Conservation (phyloP, 2,329 filamentous ascomycete genomes). For the Hymenoscyphus repandus region DNA sequence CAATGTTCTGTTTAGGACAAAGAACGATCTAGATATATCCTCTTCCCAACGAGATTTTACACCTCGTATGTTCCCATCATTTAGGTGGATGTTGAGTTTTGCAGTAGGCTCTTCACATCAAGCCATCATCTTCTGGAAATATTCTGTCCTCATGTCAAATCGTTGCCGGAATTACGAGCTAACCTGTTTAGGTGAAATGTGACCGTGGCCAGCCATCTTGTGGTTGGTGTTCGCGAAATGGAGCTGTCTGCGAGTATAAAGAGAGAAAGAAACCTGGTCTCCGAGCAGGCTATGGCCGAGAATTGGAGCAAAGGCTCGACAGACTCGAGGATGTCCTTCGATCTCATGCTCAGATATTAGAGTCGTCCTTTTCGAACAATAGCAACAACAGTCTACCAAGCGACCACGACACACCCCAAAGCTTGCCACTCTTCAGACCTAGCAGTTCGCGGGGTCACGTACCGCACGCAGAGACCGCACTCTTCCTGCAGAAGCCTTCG, state of each 20-base stretch:
- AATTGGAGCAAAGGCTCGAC: slow-evolving; percentile 68
- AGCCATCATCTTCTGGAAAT: background rate
- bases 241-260: slow-evolving; percentile 60
- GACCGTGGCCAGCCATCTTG: slow-evolving; percentile 70
- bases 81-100: too few species aligned
- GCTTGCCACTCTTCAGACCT: slow-evolving; percentile 43
- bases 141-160: background rate
- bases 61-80: too few species aligned
- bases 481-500: slow-evolving; percentile 58
- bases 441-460: slow-evolving; percentile 43
- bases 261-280: slow-evolving; percentile 64
- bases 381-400: slow-evolving; percentile 41
- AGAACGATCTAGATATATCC: too few species aligned
- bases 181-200: slow-evolving; percentile 56
- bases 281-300: slow-evolving; percentile 62
- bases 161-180: slow-evolving; percentile 5
- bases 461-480: slow-evolving; percentile 51
- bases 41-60: too few species aligned
- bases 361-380: slow-evolving; percentile 44
- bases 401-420: slow-evolving; percentile 52
- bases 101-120: too few species aligned
- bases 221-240: slow-evolving; percentile 62
- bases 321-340: slow-evolving; percentile 62
- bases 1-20: too few species aligned
- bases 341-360: slow-evolving; percentile 61